These are phyloP conservation scores for Apophysomyces ossiformis DNA, from an alignment of 371 early-diverging fungal species.

Conservation along the genomic window DNA sequence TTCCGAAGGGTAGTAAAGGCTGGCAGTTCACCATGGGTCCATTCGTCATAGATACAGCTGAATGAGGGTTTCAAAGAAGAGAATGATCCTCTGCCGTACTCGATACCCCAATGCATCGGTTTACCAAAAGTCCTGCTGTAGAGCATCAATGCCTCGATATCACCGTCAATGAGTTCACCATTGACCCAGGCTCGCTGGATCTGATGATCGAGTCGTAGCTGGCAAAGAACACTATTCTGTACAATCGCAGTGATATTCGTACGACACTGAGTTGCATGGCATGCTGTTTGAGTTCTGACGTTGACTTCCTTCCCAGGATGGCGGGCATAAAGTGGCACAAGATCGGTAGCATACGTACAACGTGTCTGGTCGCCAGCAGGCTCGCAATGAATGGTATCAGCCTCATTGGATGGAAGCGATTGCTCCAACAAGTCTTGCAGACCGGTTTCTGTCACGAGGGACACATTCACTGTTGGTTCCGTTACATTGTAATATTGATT, in stretches of 20 bases:
- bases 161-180: conserved; percentile 1
- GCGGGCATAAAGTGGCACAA: conserved; percentile 35
- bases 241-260: conserved; percentile 19
- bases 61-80: conserved; percentile 5
- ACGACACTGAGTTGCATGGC: not conserved
- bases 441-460: conserved; percentile 26
- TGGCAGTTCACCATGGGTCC: conserved; percentile 41
- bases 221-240: conserved; percentile 49
- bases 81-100: conserved; percentile 27
- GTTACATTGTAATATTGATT: conserved; percentile 40
- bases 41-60: conserved; percentile 56
- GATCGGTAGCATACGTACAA: conserved; percentile 35
- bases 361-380: conserved; percentile 22
- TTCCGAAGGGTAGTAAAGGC: conserved; percentile 37
- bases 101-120: conserved; percentile 36
- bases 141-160: conserved; percentile 26
- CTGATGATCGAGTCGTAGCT: conserved; percentile 25
- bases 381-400: conserved; percentile 23
- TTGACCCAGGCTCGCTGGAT: conserved; percentile 25
- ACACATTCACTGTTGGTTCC: conserved; percentile 28
- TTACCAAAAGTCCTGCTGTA: conserved; percentile 46
- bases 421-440: conserved; percentile 24
- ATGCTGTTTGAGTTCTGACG: conserved; percentile 12
- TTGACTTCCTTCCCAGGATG: conserved; percentile 27
- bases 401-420: conserved; percentile 28